Evolutionary conservation across 164 flowering plant species (phyloP).

Genomic region (Litsea cubeba): DNA sequence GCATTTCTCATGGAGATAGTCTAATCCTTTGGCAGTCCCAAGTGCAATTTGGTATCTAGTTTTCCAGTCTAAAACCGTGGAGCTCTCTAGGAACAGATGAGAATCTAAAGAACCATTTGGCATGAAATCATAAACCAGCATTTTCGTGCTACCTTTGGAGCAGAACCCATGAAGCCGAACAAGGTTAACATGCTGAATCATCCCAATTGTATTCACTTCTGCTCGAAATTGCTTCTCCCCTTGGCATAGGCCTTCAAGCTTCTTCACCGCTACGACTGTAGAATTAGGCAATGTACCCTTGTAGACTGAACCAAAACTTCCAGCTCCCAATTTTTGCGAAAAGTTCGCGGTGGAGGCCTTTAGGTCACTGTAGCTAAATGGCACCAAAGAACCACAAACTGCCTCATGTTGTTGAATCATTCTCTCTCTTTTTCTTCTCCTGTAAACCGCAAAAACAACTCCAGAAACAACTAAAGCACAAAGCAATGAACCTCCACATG

Average conservation of each 20-base stretch:
- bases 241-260: conserved; percentile 41
- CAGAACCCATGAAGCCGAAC: conserved; percentile 57
- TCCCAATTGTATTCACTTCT: conserved; percentile 54
- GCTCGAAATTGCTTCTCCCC: conserved; percentile 59
- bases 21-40: conserved; percentile 43
- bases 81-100: conserved; percentile 4
- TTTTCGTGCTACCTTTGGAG: conserved; percentile 37
- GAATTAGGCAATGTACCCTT: conserved; percentile 46
- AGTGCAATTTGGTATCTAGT: conserved; percentile 43
- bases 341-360: conserved; percentile 46
- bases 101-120: conserved; percentile 41
- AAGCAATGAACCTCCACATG: conserved; percentile 16
- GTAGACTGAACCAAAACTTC: conserved; percentile 62
- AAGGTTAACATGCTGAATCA: conserved; percentile 55
- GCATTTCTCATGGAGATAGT: conserved; percentile 55
- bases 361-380: conserved; percentile 38
- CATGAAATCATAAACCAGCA: conserved; percentile 58
- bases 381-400: conserved; percentile 37
- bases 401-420: not conserved
- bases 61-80: conserved; percentile 29
- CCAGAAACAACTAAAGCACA: not conserved
- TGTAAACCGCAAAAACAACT: not conserved
- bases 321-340: conserved; percentile 42
- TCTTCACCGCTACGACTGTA: conserved; percentile 47
- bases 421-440: not conserved